phyloP scores from a whole-genome alignment of 2,329 filamentous ascomycete genomes.

The Cladophialophora carrionii region DNA sequence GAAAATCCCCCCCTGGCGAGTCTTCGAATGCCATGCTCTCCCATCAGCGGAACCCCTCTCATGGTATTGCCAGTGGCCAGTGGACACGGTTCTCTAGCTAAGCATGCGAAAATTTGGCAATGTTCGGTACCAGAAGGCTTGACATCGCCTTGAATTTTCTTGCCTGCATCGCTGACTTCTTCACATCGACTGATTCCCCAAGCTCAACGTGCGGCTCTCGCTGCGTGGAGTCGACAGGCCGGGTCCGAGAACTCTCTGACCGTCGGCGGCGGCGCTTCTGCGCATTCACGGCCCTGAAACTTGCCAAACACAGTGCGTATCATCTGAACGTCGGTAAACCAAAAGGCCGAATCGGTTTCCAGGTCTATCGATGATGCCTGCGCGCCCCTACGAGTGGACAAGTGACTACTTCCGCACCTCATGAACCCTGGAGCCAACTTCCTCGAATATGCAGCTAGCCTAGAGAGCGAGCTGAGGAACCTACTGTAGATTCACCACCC shows the following conservation, averaged over 20 bases:
- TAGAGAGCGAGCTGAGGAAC: not conserved
- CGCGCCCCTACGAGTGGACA: not conserved
- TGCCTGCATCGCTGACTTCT: not conserved
- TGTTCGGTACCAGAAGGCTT: not conserved
- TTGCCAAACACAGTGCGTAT: not conserved
- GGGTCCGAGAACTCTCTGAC: not conserved
- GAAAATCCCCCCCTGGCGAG: too few species aligned
- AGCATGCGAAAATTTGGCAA: not conserved
- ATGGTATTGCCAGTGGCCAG: too few species aligned
- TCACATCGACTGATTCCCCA: not conserved
- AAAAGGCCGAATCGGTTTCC: not conserved
- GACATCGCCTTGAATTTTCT: not conserved
- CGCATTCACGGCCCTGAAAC: not conserved
- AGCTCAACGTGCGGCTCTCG: not conserved
- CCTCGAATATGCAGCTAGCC: not conserved
- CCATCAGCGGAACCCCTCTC: too few species aligned
- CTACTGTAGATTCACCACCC: not conserved
- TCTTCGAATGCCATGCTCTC: too few species aligned
- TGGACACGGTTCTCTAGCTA: not conserved
- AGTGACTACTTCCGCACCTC: not conserved
- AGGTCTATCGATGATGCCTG: not conserved
- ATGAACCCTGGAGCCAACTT: not conserved
- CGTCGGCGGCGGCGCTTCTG: not conserved
- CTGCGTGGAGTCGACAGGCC: not conserved
- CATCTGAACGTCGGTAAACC: not conserved